Evolutionary conservation across 805 yeast genomes (phyloP), one percentile per base, ranked within the genome.

Genomic region (Yarrowia bubula): DNA sequence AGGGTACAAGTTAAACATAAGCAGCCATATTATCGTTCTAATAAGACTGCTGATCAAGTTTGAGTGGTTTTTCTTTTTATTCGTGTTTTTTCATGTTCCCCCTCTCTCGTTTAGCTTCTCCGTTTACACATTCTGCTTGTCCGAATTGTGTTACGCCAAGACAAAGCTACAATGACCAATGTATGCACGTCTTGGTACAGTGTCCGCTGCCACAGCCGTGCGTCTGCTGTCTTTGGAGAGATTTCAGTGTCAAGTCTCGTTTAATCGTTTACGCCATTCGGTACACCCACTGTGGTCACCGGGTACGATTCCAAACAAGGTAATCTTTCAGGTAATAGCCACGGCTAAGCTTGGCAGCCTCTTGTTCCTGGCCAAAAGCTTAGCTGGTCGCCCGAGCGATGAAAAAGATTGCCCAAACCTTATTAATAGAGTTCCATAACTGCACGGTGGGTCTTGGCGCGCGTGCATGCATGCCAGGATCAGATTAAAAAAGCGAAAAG

Each of bases 361-460:
- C 42, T 51, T 38, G 58, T 51, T 51, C 58, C 58, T 51, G 57
- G 13, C 39, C 33, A 3, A 37, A 51, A 51, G 41, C 55, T 48
- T 48, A 51, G 57, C 42, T 17, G 4, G 57, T 47, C 50, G 38
- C 5, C 8, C 15, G 41, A 22, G 33, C 33, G 58, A 51, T 51
- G 58, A 38, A 51, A 51, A 51, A 51, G 58, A 51, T 51, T 51
- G 43, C 43, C 58, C 11, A 22, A 51, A 51, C 17, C 18, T 9
- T 37, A n/a, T 1, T 3, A 3, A 8, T 2, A 13, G 11, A 8
- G 6, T 50, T 18, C n/a, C 14, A n/a, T 14, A 17, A 2, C 17
- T 35, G 57, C 42, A 51, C 33, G 33, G 42, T 18, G 33, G 33
- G 58, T 14, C 58, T 37, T 51, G 58, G 58, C 57, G 10, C 11